These are phyloP conservation scores for Lavandula angustifolia DNA, from an alignment of 257 asterid species.

Conservation along the genomic window DNA sequence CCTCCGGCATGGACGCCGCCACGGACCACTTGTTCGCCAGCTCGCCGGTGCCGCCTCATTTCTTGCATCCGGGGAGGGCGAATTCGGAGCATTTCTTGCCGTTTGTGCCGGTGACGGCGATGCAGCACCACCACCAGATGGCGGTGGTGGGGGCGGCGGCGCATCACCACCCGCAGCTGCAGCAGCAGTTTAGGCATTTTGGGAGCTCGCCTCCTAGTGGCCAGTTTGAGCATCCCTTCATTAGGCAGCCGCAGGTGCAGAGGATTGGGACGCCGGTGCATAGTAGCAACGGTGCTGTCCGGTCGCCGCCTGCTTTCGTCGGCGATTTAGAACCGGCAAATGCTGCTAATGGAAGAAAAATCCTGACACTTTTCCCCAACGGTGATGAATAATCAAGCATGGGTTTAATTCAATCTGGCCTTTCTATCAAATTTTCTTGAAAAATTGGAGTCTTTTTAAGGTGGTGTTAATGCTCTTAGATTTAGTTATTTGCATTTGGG, in stretches of 20 bases:
- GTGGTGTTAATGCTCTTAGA: conserved; percentile 29
- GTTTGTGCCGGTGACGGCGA: conserved; percentile 46
- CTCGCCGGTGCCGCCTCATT: conserved; percentile 75
- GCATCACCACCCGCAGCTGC: not conserved
- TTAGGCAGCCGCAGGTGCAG: conserved; percentile 58
- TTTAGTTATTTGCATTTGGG: not conserved
- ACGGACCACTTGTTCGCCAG: conserved; percentile 67
- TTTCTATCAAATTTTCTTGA: conserved; percentile 34
- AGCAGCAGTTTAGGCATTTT: conserved; percentile 43
- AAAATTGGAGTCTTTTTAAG: conserved; percentile 6
- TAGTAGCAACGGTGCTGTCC: conserved; percentile 33
- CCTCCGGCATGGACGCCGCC: conserved; percentile 49
- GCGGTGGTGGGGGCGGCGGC: conserved; percentile 37
- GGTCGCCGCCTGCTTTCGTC: conserved; percentile 39
- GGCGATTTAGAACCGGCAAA: conserved; percentile 60
- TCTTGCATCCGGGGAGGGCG: conserved; percentile 57
- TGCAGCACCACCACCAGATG: conserved; percentile 60
- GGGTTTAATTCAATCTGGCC: not conserved
- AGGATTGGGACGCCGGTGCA: conserved; percentile 61
- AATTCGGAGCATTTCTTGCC: conserved; percentile 63
- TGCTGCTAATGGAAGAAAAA: conserved; percentile 50
- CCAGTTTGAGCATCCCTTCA: conserved; percentile 61
- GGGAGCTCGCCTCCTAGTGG: conserved; percentile 42
- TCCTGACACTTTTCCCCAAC: conserved; percentile 80
- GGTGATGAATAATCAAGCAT: conserved; percentile 50